Base-by-base conservation (phyloP, 2,329 filamentous ascomycete species). In the Colletotrichum noveboracense region DNA sequence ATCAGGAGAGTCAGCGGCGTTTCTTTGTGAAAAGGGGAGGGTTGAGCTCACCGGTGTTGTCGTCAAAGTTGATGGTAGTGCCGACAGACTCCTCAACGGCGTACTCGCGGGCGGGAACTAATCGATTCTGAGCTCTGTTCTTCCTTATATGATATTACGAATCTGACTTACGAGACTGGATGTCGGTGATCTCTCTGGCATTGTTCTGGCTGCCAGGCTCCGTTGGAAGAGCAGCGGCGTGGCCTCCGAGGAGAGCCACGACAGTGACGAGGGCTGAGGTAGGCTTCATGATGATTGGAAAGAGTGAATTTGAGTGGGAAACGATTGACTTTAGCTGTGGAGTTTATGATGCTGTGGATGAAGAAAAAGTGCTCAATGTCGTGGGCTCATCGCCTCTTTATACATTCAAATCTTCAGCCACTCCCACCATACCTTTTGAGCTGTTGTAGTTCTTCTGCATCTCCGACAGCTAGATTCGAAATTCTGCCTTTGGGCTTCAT, bases 141-240 rank as follows among this genome's bases (percentile, higher is more conserved):
- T 1, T 8, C 0, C 8, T 4, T 13, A 1, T 13, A 4, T 3
- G 10, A 13, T 13, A 21, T 4, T 7, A 10, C 10, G 6, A 3
- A 21, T 21, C 8, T 4, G 6, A 52, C n/a, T 52, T 13, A 52
- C 43, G n/a, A 7, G 43, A 52, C 43, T 52, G 10, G 43, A 52
- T 4, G 3, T 52, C n/a, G 0, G 43, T 52, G 43, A 52, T 52
- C 10, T 52, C 43, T 21, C 43, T 4, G 43, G 43, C 6, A 0
- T 48, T 48, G n/a, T 48, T 48, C 18, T 21, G n/a, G 43, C 0
- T 48, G 10, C 43, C 3, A 2, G n/a, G 43, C 43, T 21, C 6
- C 7, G n/a, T 3, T 0, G 43, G 10, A 0, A 48, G 43, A 0
- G n/a, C 6, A 48, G 43, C 43, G n/a, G 18, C 38, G 18, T n/a